A percentile compares a stretch with the other conserved stretches of the same genome.
Evolutionary conservation across 805 yeast species (phyloP).

Genomic region (Hanseniaspora taiwanica): DNA sequence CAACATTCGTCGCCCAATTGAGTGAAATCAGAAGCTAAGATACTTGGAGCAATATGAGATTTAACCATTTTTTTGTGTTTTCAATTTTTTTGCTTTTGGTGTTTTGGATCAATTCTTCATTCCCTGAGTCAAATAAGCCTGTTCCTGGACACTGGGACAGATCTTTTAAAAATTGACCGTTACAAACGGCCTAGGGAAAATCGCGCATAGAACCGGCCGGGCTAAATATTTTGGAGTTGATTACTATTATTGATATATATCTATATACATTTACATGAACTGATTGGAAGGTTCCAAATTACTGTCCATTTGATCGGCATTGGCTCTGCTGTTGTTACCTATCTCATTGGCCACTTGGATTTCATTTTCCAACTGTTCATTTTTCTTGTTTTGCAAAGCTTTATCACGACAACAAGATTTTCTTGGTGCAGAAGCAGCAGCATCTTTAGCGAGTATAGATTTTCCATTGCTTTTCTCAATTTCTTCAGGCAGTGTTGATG

Average conservation of each 20-base stretch:
- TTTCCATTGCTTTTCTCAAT: neutral
- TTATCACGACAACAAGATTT: neutral
- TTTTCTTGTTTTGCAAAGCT: neutral
- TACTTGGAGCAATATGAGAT: conserved; percentile 86
- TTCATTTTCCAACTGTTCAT: neutral
- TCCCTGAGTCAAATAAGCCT: no score
- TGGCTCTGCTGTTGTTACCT: neutral
- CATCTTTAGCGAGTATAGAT: neutral
- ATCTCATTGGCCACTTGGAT: neutral
- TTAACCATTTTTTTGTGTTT: conserved; percentile 41
- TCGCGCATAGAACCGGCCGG: no score
- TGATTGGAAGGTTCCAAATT: conserved; percentile 3
- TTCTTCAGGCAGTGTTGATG: neutral
- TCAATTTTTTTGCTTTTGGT: neutral
- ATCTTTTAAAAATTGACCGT: no score
- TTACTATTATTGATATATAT: neutral
- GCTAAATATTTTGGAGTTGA: neutral
- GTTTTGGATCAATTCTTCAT: neutral
- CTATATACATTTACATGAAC: neutral
- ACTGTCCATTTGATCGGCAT: conserved; percentile 4
- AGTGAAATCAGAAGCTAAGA: conserved; percentile 85
- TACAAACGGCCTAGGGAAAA: no score
- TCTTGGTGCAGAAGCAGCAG: neutral
- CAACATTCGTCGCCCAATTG: conserved; percentile 80
- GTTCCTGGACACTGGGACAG: no score